Percentiles rank a stretch among this genome's conserved stretches.
phyloP scores from a whole-genome alignment of 23 red algal genomes.

The Cyanidiococcus yangmingshanensis region DNA sequence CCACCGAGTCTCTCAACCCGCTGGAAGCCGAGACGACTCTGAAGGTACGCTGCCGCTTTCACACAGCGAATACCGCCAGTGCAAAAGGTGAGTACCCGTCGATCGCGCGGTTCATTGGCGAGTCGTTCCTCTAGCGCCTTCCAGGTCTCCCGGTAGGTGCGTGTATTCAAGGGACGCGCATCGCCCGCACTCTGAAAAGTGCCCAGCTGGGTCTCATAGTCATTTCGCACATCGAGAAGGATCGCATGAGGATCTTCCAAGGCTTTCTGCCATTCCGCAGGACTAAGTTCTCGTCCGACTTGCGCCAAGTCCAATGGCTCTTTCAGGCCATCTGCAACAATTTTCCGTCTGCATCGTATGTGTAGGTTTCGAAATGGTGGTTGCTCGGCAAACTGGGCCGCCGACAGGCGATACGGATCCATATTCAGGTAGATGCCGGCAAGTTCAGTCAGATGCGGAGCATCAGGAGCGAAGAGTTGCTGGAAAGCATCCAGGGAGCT shows the following conservation, averaged over 20 bases:
- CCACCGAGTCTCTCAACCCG: slow-evolving; percentile 53
- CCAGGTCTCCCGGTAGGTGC: slow-evolving; percentile 73
- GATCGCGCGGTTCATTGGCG: slow-evolving; percentile 20
- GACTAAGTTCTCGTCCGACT: slow-evolving; percentile 33
- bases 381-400: slow-evolving; percentile 18
- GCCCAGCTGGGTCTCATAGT: slow-evolving; percentile 71
- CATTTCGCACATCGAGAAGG: slow-evolving; percentile 69
- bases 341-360: slow-evolving; percentile 37
- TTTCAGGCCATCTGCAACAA: slow-evolving; percentile 67
- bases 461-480: slow-evolving; percentile 23
- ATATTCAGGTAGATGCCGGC: slow-evolving; percentile 51
- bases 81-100: slow-evolving; percentile 70
- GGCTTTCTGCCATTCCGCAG: slow-evolving; percentile 55
- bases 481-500: slow-evolving; percentile 29
- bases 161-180: slow-evolving; percentile 34
- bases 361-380: slow-evolving; percentile 68
- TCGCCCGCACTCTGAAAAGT: slow-evolving; percentile 48
- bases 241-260: slow-evolving; percentile 28
- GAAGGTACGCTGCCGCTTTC: slow-evolving; percentile 75
- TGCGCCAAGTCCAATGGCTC: slow-evolving; percentile 42
- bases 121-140: slow-evolving; percentile 38
- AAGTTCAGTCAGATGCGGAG: slow-evolving; percentile 25
- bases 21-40: slow-evolving; percentile 58
- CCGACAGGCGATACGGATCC: slow-evolving; percentile 8
- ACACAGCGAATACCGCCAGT: slow-evolving; percentile 89